phyloP scores from a whole-genome alignment of 2,329 filamentous ascomycete genomes.

The Monilinia laxa region DNA sequence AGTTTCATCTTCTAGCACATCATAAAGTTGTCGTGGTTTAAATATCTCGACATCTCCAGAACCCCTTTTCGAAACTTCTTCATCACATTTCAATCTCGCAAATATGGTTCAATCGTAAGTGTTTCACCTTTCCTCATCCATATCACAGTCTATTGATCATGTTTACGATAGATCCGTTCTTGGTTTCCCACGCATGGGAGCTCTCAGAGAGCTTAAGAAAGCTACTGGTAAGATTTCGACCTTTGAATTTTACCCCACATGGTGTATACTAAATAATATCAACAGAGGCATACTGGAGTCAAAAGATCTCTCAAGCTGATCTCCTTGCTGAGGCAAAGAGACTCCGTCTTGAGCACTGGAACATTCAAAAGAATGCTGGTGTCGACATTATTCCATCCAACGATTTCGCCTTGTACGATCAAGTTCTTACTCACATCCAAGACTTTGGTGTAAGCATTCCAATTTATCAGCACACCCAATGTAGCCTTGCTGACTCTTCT shows the following conservation, averaged over 20 bases:
- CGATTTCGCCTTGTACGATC: constrained; percentile 98
- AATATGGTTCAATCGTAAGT: constrained; percentile 62
- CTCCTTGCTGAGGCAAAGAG: constrained; percentile 95
- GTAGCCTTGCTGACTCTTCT: constrained; percentile 23
- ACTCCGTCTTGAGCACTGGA: constrained; percentile 95
- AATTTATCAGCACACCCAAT: constrained; percentile 2
- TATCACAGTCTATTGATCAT: constrained; percentile 25
- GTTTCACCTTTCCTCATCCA: constrained; percentile 7
- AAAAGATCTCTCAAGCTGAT: constrained; percentile 88
- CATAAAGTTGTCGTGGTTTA: constrained; percentile 3
- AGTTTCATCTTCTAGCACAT: constrained; percentile 20
- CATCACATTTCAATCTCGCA: constrained; percentile 34
- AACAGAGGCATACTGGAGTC: constrained; percentile 87
- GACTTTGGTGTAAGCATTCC: constrained; percentile 77
- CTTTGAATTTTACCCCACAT: constrained; percentile 20
- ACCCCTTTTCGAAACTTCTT: background rate
- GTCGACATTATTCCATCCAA: constrained; percentile 98
- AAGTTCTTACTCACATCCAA: constrained; percentile 97
- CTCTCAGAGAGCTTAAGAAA: constrained; percentile 99
- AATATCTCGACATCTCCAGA: background rate
- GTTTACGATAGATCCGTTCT: constrained; percentile 61
- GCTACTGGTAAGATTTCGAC: constrained; percentile 57
- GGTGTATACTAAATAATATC: constrained; percentile 10
- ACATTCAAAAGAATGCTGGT: constrained; percentile 98
- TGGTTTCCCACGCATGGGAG: constrained; percentile 99